Evolutionary conservation across 306 rosid species (phyloP), one percentile per base, ranked within the genome.

Genomic region (Vicia sativa): DNA sequence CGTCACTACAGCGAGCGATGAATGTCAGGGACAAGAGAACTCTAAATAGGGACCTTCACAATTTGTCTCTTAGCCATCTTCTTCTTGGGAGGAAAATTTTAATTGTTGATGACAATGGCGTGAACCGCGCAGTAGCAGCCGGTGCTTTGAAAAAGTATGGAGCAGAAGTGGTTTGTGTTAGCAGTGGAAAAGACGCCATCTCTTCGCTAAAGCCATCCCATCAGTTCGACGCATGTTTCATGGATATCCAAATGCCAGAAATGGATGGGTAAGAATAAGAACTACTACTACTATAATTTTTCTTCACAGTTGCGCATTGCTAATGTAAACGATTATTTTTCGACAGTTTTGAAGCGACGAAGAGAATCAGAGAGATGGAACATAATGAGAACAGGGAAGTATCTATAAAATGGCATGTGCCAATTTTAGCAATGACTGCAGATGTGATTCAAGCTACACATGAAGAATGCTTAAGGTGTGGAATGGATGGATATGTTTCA

Each of bases 211-310:
- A 62, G 19, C 99, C 97, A 26, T 96, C 96, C 66, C 95, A 93
- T 77, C 68, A 71, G 39, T 93, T 90, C 56, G 91, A 88, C 69
- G 99, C 99, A 26, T 90, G 99, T 74, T 93, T 93, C 77, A 93
- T 93, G 99, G 99, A 93, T 77, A 87, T 93, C 57, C 97, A 93
- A 78, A 93, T 93, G 99, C 99, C 99, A 2, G 95, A 82, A 75
- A 93, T 93, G 95, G 95, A 93, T 21, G 99, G 99, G 99, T 93
- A 82, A 49, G 96, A 1, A 34, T 34, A 34, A 34, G 28, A 25
- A 25, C 3, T 25, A 25, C 3, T 25, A 25, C 3, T 25, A 25
- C 3, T 25, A 1, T 25, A 25, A 25, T 25, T 34, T 34, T 34
- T 34, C 38, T n/a, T n/a, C n/a, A n/a, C n/a, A n/a, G n/a, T n/a